Percentiles rank a stretch among this genome's conserved stretches.
These are phyloP conservation scores for Xylariaceae sp. DNA, from an alignment of 2,329 filamentous ascomycete genomes.

Conservation along the genomic window DNA sequence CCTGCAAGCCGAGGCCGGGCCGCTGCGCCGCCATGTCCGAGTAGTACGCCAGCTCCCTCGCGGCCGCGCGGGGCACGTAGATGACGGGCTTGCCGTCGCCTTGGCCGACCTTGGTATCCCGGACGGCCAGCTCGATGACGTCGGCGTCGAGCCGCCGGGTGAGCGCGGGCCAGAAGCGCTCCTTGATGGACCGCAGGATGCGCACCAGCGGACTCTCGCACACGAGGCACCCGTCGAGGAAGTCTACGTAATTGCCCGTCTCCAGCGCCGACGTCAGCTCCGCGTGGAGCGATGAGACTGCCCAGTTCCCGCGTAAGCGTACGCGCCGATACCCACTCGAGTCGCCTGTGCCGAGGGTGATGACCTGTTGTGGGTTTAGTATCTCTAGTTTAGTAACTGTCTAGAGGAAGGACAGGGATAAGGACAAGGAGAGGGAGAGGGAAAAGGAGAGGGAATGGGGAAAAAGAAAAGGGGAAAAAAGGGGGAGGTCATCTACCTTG, in stretches of 20 bases:
- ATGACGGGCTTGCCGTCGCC: constrained; percentile 1
- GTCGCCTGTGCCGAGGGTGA: background rate
- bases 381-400: background rate
- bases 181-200: constrained; percentile 5
- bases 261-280: background rate
- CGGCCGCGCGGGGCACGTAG: constrained; percentile 1
- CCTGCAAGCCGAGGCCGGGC: background rate
- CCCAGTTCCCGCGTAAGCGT: background rate
- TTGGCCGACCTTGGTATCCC: constrained; percentile 6
- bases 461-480: background rate
- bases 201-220: constrained; percentile 1
- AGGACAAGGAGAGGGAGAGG: no score
- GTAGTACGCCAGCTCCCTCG: constrained; percentile 6
- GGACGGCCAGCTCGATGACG: background rate
- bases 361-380: background rate
- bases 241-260: background rate
- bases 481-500: background rate
- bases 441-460: no score
- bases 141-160: constrained; percentile 2
- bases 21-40: constrained; percentile 1
- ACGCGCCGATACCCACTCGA: background rate
- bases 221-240: background rate
- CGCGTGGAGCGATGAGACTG: background rate
- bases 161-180: constrained; percentile 6
- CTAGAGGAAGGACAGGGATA: no score